Evolutionary conservation across 192 early-diverging fungal genomes (phyloP).

Genomic region (Backusella luteola): DNA sequence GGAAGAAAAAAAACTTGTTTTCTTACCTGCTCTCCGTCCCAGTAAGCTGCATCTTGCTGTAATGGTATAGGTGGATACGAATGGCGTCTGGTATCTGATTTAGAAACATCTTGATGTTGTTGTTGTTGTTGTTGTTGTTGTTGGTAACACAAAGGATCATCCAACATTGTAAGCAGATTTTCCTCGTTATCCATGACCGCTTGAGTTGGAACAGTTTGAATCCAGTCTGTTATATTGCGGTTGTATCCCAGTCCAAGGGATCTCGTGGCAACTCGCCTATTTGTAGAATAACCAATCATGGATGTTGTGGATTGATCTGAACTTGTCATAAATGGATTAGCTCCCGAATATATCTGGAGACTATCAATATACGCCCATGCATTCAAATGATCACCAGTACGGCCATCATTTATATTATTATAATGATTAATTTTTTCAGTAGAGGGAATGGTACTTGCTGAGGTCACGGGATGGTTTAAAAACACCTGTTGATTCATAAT

Average conservation of each 20-base stretch:
- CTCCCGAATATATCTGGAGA: background rate
- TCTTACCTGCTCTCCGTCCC: background rate
- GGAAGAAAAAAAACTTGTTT: background rate
- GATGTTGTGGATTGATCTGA: background rate
- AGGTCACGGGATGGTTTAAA: conserved; percentile 1
- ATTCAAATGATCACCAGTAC: background rate
- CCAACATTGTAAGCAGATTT: background rate
- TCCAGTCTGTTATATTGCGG: conserved; percentile 13
- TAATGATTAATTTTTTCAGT: background rate
- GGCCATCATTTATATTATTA: background rate
- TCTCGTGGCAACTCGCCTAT: background rate
- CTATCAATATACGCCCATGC: conserved; percentile 16
- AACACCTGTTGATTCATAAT: background rate
- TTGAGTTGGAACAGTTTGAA: background rate
- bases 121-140: background rate
- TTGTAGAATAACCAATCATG: background rate
- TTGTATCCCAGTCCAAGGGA: background rate
- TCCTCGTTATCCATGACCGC: background rate
- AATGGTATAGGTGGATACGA: conserved; percentile 1
- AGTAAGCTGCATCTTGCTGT: background rate
- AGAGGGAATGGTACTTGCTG: background rate
- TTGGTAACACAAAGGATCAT: background rate
- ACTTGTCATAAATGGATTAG: conserved; percentile 2
- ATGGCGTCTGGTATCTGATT: conserved; percentile 2
- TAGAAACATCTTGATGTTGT: background rate